Evolutionary conservation across 805 yeast species (phyloP).

Genomic region (Dipodascus geniculatus): DNA sequence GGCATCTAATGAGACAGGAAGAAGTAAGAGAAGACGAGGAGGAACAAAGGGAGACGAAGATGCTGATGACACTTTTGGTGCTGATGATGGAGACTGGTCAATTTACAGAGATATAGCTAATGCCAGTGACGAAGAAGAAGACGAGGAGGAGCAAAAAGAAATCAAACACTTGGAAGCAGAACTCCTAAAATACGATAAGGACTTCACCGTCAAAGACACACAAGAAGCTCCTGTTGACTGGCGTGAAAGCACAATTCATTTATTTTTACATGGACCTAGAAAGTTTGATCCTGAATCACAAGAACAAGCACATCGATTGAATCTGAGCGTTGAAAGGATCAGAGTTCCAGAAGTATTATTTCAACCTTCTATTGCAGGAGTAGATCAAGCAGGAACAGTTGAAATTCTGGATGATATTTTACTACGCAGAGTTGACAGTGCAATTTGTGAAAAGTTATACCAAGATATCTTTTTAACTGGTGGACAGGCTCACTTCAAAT

Average conservation of each 20-base stretch:
- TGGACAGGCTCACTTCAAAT: constrained; percentile 58
- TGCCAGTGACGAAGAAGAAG: constrained; percentile 65
- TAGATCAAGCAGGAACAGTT: constrained; percentile 89
- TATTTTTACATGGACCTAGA: constrained; percentile 82
- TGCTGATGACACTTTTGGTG: constrained; percentile 89
- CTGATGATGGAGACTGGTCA: constrained; percentile 92
- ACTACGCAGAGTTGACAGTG: constrained; percentile 35
- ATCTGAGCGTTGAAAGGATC: constrained; percentile 80
- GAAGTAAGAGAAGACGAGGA: constrained; percentile 16
- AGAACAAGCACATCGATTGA: constrained; percentile 85
- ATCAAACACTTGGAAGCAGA: constrained; percentile 50
- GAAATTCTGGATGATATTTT: constrained; percentile 65
- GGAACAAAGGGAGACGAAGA: constrained; percentile 46
- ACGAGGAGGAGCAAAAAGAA: constrained; percentile 47
- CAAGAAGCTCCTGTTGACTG: constrained; percentile 74
- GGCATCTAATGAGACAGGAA: constrained; percentile 46
- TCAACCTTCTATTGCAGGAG: constrained; percentile 88
- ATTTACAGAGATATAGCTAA: constrained; percentile 74
- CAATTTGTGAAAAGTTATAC: constrained; percentile 34
- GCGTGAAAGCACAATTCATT: constrained; percentile 67
- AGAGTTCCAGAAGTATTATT: constrained; percentile 86
- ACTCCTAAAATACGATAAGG: constrained; percentile 71
- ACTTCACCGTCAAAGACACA: constrained; percentile 47
- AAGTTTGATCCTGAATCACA: constrained; percentile 71
- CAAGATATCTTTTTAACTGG: constrained; percentile 73